Percentiles rank a stretch among this genome's conserved stretches.
These are phyloP conservation scores for Phylloporus arenicola DNA, from an alignment of 768 basidiomycete genomes.

Conservation along the genomic window DNA sequence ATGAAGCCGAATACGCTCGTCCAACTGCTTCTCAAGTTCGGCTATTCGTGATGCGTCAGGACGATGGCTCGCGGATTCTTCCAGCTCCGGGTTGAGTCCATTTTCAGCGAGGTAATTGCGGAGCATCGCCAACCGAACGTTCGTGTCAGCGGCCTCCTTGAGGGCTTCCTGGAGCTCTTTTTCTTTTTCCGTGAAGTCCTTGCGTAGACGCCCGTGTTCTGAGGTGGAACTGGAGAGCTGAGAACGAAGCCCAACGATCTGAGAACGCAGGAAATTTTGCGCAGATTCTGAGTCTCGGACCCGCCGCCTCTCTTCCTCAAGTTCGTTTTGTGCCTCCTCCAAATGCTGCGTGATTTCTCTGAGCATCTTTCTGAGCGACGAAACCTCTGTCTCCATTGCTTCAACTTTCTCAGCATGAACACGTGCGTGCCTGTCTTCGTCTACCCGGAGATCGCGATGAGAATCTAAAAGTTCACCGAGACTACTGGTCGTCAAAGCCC, in stretches of 20 bases:
- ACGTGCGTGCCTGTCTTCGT: slow-evolving; percentile 71
- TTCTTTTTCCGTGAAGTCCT: slow-evolving; percentile 66
- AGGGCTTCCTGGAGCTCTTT: slow-evolving; percentile 54
- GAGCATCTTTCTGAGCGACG: slow-evolving; percentile 73
- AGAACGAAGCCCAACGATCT: slow-evolving; percentile 66
- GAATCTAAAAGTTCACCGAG: slow-evolving; percentile 85
- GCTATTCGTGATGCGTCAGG: slow-evolving; percentile 42
- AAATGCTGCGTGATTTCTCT: slow-evolving; percentile 68
- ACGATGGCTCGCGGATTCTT: slow-evolving; percentile 38
- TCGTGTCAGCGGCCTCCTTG: slow-evolving; percentile 63
- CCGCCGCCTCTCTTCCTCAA: slow-evolving; percentile 63
- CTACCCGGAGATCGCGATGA: slow-evolving; percentile 77
- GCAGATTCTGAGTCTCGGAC: slow-evolving; percentile 61
- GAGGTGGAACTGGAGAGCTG: slow-evolving; percentile 65
- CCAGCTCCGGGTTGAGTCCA: slow-evolving; percentile 75
- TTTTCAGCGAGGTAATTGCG: slow-evolving; percentile 85
- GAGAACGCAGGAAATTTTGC: slow-evolving; percentile 59
- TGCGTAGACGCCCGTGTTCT: slow-evolving; percentile 65
- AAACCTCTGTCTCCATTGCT: slow-evolving; percentile 72
- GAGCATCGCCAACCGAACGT: slow-evolving; percentile 70
- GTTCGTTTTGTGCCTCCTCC: slow-evolving; percentile 61
- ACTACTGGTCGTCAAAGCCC: slow-evolving; percentile 79
- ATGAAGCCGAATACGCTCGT: slow-evolving; percentile 64
- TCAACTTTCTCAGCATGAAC: slow-evolving; percentile 80
- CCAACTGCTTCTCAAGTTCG: slow-evolving; percentile 75